Evolutionary conservation across 2,329 filamentous ascomycete genomes (phyloP).

Genomic region (Diplodia mutila): DNA sequence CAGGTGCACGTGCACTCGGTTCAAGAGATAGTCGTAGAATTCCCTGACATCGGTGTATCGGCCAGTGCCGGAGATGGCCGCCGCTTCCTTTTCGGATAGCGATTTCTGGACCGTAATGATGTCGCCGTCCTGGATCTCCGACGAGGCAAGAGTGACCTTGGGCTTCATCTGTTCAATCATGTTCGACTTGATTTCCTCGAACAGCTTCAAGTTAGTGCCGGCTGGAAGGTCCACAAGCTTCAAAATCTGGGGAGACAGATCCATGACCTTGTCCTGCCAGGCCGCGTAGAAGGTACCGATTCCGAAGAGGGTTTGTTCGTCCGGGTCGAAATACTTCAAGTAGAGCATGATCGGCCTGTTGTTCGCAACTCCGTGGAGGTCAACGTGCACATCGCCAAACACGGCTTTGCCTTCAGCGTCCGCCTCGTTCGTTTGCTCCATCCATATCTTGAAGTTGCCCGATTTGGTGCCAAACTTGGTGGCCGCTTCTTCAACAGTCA

Average conservation of each 20-base stretch:
- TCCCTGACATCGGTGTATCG: slow-evolving; percentile 71
- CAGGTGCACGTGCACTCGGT: slow-evolving; percentile 80
- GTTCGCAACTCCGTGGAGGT: slow-evolving; percentile 58
- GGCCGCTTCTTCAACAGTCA: slow-evolving; percentile 68
- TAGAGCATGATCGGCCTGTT: slow-evolving; percentile 76
- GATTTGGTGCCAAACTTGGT: slow-evolving; percentile 71
- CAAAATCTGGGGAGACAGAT: slow-evolving; percentile 76
- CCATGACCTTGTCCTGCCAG: slow-evolving; percentile 84
- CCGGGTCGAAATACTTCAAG: slow-evolving; percentile 86
- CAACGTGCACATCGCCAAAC: slow-evolving; percentile 69
- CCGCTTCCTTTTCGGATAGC: slow-evolving; percentile 53
- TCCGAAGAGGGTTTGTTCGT: slow-evolving; percentile 74
- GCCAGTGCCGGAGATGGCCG: slow-evolving; percentile 42
- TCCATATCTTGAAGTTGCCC: slow-evolving; percentile 77
- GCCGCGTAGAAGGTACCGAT: slow-evolving; percentile 84
- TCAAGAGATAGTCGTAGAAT: slow-evolving; percentile 92
- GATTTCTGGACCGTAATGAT: slow-evolving; percentile 90
- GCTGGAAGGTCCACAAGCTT: slow-evolving; percentile 85
- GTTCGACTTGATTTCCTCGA: slow-evolving; percentile 95
- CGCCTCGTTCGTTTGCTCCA: slow-evolving; percentile 71
- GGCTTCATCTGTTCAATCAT: slow-evolving; percentile 97
- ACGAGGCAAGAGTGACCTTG: slow-evolving; percentile 84
- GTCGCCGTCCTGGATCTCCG: slow-evolving; percentile 95
- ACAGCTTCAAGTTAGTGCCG: slow-evolving; percentile 73
- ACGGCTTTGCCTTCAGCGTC: slow-evolving; percentile 70